Evolutionary conservation across 1,284 basidiomycete genomes (phyloP), one percentile per base, ranked within the genome.

Genomic region (Ceraceosorus guamensis): DNA sequence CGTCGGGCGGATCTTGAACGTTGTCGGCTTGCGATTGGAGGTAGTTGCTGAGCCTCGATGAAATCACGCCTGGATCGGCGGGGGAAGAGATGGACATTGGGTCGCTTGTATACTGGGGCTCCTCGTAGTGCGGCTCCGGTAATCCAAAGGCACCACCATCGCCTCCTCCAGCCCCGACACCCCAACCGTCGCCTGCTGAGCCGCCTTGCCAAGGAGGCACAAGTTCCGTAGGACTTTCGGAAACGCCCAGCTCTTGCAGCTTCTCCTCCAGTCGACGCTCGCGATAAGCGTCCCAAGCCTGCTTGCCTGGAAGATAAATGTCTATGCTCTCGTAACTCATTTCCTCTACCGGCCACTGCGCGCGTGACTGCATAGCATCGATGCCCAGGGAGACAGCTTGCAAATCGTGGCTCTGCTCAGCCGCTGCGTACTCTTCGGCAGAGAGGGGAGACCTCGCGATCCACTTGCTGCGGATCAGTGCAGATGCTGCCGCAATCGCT

Each of bases 231-330:
- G 10, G 31, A 4, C 14, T 41, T 24, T 35, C 46, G 39, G 16
- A 10, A 1, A 55, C 57, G 35, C 56, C 56, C 34, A 61, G 37
- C 43, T 37, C 44, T 48, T 47, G 51, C 5, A 59, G 55, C 56
- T 62, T 56, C 48, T 68, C 60, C 31, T 60, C 60, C 54, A 48
- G 41, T 8, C 58, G 59, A 50, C 56, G 60, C 44, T 63, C 65
- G 16, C 32, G 53, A n/a, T 60, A 65, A 35, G 66, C 66, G 39
- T 67, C 66, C 70, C 70, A 71, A 5, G 68, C 70, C 37, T 53
- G 57, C 57, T 63, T 57, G 4, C 68, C 68, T n/a, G 70, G 70
- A 0, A 71, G 61, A 46, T 70, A 71, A 49, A 71, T 71, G 11
- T 71, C 70, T 49, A 71, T 70, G 7, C 63, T 70, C 64, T 14